These are phyloP conservation scores for Candida michaelii DNA, from an alignment of 805 yeast species.

Conservation along the genomic window DNA sequence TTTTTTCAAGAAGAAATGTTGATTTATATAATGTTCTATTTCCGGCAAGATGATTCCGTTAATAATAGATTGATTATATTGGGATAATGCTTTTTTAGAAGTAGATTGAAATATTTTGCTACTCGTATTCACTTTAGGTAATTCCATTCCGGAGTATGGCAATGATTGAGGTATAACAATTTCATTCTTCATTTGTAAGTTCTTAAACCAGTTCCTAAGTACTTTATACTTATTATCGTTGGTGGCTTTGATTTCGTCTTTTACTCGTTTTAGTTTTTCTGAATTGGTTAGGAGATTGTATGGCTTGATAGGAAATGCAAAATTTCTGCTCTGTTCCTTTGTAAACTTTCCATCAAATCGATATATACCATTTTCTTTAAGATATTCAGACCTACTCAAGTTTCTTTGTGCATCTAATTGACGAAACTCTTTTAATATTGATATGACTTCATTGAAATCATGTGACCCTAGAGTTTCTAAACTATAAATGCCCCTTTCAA, in stretches of 20 bases:
- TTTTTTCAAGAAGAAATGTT: conserved; percentile 21
- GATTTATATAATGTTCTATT: conserved; percentile 34
- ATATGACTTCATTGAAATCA: neutral
- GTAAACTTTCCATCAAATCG: conserved; percentile 14
- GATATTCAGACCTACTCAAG: neutral
- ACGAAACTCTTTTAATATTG: neutral
- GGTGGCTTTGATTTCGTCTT: conserved; percentile 14
- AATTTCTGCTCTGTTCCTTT: neutral
- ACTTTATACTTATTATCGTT: conserved; percentile 17
- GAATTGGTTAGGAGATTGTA: conserved; percentile 5
- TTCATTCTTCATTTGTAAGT: conserved; percentile 23
- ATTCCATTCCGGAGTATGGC: conserved; percentile 22
- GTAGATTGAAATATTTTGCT: conserved; percentile 14
- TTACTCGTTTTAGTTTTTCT: conserved; percentile 14
- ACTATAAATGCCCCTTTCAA: neutral
- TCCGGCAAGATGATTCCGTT: conserved; percentile 33
- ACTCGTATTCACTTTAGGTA: conserved; percentile 7
- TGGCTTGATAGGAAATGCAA: conserved; percentile 12
- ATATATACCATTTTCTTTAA: conserved; percentile 4
- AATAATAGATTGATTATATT: conserved; percentile 34
- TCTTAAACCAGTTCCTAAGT: conserved; percentile 28
- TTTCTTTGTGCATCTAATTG: neutral
- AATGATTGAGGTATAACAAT: conserved; percentile 34
- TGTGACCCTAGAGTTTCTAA: neutral
- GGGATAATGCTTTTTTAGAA: conserved; percentile 19